Base-by-base conservation (phyloP, 495 filamentous ascomycete genomes). In the Penicillium odoratum region DNA sequence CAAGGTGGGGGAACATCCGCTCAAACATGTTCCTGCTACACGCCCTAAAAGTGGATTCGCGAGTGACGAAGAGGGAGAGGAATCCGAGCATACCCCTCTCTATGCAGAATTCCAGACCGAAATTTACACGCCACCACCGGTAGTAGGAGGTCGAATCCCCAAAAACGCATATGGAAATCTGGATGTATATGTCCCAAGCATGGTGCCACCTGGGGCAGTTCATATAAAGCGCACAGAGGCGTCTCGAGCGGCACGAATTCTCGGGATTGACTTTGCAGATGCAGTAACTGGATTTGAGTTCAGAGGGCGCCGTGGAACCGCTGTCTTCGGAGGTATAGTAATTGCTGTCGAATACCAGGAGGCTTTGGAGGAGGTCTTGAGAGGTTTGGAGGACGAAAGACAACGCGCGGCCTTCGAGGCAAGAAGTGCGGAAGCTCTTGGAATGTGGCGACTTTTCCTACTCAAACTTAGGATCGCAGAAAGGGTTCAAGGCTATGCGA, bases 271-370 rank as follows among this genome's bases (percentile, higher is more conserved):
- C 71, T 95, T 87, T 61, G 90, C 90, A 30, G 88, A 91, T 43
- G 94, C 95, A 15, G 85, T 99, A 11, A 94, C 89, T 2, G 92
- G 92, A 0, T 98, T 98, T 66, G 78, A 88, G 30, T 97, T 96
- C 68, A 85, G 81, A 68, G 90, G 91, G 13, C 81, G 91, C 7
- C 83, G 87, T 50, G 92, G 91, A 8, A 96, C 90, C 5, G 90
- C 93, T 9, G 80, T 94, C 13, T 66, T 90, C 15, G 77, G 81
- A 6, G 95, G 94, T 0, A 83, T 88, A 15, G 83, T 98, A 8
- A 84, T 96, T 28, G 86, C 92, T 1, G 63, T 55, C 21, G 89
- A 91, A 69, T 83, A 84, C 54, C 77, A 68, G 15, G 91, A 93
- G 60, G 91, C 86, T 0, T 76, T 97, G 0, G 75, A 83, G 53